Base-by-base conservation (phyloP, 768 basidiomycete species). In the Boletus bicolor region DNA sequence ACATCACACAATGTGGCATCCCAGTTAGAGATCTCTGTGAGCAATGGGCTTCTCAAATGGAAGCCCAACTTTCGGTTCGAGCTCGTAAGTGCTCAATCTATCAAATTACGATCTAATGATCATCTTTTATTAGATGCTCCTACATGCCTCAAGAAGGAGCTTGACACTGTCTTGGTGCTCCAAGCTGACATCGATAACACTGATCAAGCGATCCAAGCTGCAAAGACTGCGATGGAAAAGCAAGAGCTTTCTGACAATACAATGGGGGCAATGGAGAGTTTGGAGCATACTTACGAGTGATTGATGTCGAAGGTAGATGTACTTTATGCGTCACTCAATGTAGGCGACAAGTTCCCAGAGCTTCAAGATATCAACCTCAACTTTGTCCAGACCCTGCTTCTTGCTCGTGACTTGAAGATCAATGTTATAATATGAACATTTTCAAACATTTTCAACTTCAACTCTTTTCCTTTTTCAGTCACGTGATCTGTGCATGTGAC, bases 181-280 rank as follows among this genome's bases (percentile, higher is more conserved):
- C 72, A 74, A 50, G 66, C 66, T 0, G 52, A 69, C 17, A 9
- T 38, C 9, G 17, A 38, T 9, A 38, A 38, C 9, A 17, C 37
- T 37, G 6, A 38, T 7, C 0, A 7, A 17, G 37, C 17, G 0
- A 38, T 38, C 6, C 37, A 38, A 8, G 37, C 37, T n/a, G 7
- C 11, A 28, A 5, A 28, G 26, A 19, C 9, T 1, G 1, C 39
- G 10, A 41, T 41, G n/a, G 10, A 41, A 4, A 41, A 41, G 39
- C 39, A 41, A 41, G 39, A 39, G 9, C n/a, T 39, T 19, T 39
- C 49, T 0, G 15, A 35, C 12, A 11, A 15, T 12, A 54, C 21
- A 6, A 21, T 12, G 32, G 32, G 6, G 3, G 54, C 41, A 1
- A 7, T 54, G 11, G 11, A 7, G 2, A 55, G 54, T 11, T 15